Evolutionary conservation across 2,329 filamentous ascomycete species (phyloP).

Genomic region (Fusarium hostae): DNA sequence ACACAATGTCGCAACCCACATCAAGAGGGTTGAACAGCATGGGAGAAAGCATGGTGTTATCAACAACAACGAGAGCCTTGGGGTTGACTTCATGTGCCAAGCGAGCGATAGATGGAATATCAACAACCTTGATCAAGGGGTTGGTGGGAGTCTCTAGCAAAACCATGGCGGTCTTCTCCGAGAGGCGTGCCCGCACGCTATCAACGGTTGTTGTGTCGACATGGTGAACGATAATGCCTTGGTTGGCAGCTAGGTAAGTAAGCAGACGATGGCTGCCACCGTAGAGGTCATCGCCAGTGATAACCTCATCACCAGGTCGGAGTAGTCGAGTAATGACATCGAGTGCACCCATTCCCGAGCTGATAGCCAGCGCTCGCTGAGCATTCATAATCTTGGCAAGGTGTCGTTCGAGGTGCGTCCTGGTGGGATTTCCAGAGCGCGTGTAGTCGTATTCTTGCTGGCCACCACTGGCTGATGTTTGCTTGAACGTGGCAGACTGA

Average conservation of each 20-base stretch:
- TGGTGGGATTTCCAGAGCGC: slow-evolving; percentile 94
- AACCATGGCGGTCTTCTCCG: slow-evolving; percentile 90
- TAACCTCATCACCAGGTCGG: slow-evolving; percentile 93
- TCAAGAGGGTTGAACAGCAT: slow-evolving; percentile 94
- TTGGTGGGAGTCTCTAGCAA: slow-evolving; percentile 97
- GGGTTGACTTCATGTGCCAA: slow-evolving; percentile 81
- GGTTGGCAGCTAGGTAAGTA: slow-evolving; percentile 89
- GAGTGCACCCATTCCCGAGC: slow-evolving; percentile 96
- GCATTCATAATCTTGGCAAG: slow-evolving; percentile 99
- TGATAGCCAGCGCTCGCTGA: slow-evolving; percentile 87
- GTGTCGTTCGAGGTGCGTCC: slow-evolving; percentile 95
- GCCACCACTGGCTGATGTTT: slow-evolving; percentile 80
- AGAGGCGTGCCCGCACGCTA: slow-evolving; percentile 75
- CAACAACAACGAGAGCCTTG: slow-evolving; percentile 85
- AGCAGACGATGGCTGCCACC: slow-evolving; percentile 94
- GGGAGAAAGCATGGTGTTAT: slow-evolving; percentile 99
- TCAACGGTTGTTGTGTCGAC: slow-evolving; percentile 90
- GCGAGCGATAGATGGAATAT: slow-evolving; percentile 82
- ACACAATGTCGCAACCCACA: slow-evolving; percentile 93
- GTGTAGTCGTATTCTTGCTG: slow-evolving; percentile 97
- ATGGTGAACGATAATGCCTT: slow-evolving; percentile 93
- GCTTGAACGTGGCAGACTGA: slow-evolving; percentile 98
- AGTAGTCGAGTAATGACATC: slow-evolving; percentile 95
- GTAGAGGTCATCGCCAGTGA: slow-evolving; percentile 96
- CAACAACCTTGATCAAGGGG: slow-evolving; percentile 97